Conservation (phyloP, 768 basidiomycete genomes). For the Mycena vulgaris region DNA sequence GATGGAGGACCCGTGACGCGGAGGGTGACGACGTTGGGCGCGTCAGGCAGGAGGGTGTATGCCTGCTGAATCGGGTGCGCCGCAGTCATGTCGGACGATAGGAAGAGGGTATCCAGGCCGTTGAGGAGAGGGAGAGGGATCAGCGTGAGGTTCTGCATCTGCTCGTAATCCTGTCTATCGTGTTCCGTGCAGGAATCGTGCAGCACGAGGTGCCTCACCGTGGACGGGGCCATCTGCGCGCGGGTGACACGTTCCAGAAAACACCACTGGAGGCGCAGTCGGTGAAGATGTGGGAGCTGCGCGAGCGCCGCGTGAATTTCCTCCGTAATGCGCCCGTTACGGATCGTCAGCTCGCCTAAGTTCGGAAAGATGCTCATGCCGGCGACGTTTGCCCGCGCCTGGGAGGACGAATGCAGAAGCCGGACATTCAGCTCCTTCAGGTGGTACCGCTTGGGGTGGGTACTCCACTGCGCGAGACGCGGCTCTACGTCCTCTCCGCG, state of each 20-base stretch:
- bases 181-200: not conserved
- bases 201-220: conserved; percentile 2
- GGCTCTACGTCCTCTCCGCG: not conserved
- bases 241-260: not conserved
- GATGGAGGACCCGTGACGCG: not conserved
- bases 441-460: not conserved
- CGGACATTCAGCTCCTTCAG: not conserved
- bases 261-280: not conserved
- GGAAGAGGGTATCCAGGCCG: not conserved
- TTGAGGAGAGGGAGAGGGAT: not conserved
- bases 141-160: not conserved
- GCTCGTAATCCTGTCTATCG: not conserved
- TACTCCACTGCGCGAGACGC: not conserved
- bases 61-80: not conserved
- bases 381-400: not conserved
- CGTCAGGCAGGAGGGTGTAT: not conserved
- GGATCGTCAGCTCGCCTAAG: conserved; percentile 2
- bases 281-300: not conserved
- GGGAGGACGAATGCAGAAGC: not conserved
- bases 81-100: not conserved
- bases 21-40: not conserved
- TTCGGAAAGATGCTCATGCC: not conserved
- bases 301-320: not conserved
- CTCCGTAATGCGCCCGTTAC: not conserved
- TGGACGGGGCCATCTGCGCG: not conserved